Percentiles rank a stretch among this genome's conserved stretches.
Conservation (phyloP, 345 rosid genomes). For the Hibiscus trionum region DNA sequence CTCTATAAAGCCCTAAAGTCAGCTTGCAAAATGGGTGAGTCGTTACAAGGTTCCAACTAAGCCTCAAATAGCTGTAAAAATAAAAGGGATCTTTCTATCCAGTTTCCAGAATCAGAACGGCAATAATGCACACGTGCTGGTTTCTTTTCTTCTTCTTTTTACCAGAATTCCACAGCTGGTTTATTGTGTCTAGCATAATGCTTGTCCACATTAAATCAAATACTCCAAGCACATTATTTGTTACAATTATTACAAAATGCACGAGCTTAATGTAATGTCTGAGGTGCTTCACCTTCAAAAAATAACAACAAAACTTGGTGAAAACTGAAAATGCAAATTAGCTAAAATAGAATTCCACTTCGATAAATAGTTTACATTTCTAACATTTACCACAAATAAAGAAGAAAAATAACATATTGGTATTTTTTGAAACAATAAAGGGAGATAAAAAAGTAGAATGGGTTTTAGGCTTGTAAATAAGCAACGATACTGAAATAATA, state of each 20-base stretch:
- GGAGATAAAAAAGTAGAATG: neutral
- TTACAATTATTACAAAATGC: neutral
- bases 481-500: neutral
- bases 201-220: no score
- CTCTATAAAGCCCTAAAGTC: neutral
- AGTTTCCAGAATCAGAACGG: no score
- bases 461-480: neutral
- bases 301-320: neutral
- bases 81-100: no score
- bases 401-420: neutral
- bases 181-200: no score
- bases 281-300: neutral
- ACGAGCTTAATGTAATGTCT: neutral
- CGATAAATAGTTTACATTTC: neutral
- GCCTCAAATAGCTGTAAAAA: neutral
- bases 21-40: neutral
- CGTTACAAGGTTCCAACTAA: neutral
- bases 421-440: no score
- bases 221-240: no score
- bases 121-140: no score
- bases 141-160: no score
- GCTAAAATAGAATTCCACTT: neutral
- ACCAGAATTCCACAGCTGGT: no score
- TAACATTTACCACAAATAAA: neutral
- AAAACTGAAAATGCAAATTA: neutral